Base-by-base conservation (phyloP, 306 rosid genomes). In the Canavalia gladiata region DNA sequence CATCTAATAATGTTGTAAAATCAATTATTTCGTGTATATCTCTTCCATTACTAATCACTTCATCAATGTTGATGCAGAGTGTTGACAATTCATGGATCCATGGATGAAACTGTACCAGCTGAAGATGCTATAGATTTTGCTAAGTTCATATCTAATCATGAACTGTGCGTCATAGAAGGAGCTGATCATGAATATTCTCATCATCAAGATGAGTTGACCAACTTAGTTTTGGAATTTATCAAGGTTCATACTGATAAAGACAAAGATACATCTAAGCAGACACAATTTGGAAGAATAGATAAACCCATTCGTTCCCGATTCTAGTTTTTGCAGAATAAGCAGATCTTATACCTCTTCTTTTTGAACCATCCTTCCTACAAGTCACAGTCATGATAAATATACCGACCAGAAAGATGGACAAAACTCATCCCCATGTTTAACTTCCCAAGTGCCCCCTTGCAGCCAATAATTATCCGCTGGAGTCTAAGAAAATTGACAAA, bases 11-110 rank as follows among this genome's bases (percentile, higher is more conserved):
- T 87, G 29, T 37, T 56, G 43, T 60, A 47, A 54, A 62, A 46
- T 54, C 37, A 42, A 58, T 72, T 28, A 46, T 74, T 60, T 81
- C 35, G 8, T 80, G 57, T 83, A 72, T 55, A 31, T 35, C 46
- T 47, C n/a, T 35, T 65, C 35, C 35, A 47, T 11, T 62, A 11
- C 66, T 74, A 55, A 2, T 64, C 43, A 75, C 73, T 69, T 60
- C 51, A 42, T 78, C 30, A 33, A 73, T 76, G 66, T 56, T 83
- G 54, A 84, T 49, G 54, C 92, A 95, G 98, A 76, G 97, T 90
- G 51, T 73, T 95, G 90, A 91, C 97, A 35, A 81, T 92, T 83
- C 97, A 95, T 83, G 98, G 98, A 83, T 91, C 98, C 83, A 82
- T 34, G 91, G 99, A 93, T 85, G 75, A 84, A 82, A 90, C 77